Evolutionary conservation across 2,329 filamentous ascomycete species (phyloP).

Genomic region (Pseudogymnoascus sp.): DNA sequence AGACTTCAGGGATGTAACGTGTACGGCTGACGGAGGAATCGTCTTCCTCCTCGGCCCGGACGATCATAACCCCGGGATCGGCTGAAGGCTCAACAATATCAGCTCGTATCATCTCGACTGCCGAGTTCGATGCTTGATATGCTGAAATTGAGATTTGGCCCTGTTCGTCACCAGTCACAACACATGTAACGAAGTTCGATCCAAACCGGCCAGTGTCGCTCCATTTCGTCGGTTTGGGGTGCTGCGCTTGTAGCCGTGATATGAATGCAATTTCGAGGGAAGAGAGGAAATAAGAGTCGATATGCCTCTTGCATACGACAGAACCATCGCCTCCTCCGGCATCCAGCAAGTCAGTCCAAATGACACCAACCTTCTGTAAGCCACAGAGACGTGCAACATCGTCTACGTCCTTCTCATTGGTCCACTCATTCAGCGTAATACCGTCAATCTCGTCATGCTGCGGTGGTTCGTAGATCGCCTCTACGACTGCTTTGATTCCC

Average conservation of each 20-base stretch:
- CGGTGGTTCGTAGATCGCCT: slow-evolving; percentile 94
- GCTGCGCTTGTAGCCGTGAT: slow-evolving; percentile 76
- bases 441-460: slow-evolving; percentile 86
- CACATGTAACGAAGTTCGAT: slow-evolving; percentile 94
- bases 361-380: slow-evolving; percentile 81
- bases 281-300: slow-evolving; percentile 84
- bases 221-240: slow-evolving; percentile 92
- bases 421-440: slow-evolving; percentile 77
- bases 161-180: slow-evolving; percentile 86
- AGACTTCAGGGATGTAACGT: slow-evolving; percentile 94
- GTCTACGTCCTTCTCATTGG: slow-evolving; percentile 75
- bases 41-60: slow-evolving; percentile 85
- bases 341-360: slow-evolving; percentile 89
- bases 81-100: slow-evolving; percentile 94
- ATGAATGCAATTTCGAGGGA: slow-evolving; percentile 90
- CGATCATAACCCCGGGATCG: slow-evolving; percentile 88
- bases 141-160: slow-evolving; percentile 84
- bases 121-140: slow-evolving; percentile 92
- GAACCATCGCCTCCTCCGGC: slow-evolving; percentile 74
- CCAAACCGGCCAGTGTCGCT: slow-evolving; percentile 91
- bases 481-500: slow-evolving; percentile 89
- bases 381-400: slow-evolving; percentile 76
- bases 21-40: slow-evolving; percentile 61
- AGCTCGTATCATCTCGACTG: slow-evolving; percentile 93
- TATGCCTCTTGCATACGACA: slow-evolving; percentile 90